Conservation (phyloP, 164 flowering plant species). For the Malania oleifera region DNA sequence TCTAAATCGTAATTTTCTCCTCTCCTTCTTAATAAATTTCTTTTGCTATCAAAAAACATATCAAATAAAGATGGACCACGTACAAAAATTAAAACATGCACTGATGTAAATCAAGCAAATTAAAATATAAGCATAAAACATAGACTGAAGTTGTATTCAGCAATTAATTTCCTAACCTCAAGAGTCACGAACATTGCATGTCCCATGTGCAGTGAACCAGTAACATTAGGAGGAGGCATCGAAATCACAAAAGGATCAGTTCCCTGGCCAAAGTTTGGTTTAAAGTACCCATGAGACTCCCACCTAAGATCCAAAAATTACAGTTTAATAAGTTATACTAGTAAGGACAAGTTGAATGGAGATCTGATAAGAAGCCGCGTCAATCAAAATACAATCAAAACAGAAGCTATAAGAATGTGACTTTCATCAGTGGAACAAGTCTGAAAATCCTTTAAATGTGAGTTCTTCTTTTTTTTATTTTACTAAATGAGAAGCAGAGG, state of each 20-base stretch:
- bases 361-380: not conserved
- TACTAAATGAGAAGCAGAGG: too few species aligned
- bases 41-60: too few species aligned
- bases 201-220: conserved; percentile 97
- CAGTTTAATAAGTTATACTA: conserved; percentile 3
- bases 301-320: conserved; percentile 50
- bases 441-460: too few species aligned
- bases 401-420: not conserved
- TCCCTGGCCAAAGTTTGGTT: conserved; percentile 62
- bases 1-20: too few species aligned
- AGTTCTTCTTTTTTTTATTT: too few species aligned
- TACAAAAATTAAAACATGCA: not conserved
- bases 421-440: too few species aligned
- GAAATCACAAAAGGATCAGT: conserved; percentile 81
- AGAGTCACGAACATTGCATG: conserved; percentile 99
- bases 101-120: not conserved
- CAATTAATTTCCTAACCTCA: conserved; percentile 57
- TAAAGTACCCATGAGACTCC: conserved; percentile 94
- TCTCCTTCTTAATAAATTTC: too few species aligned
- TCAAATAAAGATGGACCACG: too few species aligned
- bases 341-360: not conserved
- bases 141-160: conserved; percentile 1
- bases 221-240: conserved; percentile 99
- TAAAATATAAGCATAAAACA: not conserved
- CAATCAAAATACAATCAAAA: not conserved